Percentiles rank a stretch among this genome's conserved stretches.
Evolutionary conservation across 495 filamentous ascomycete genomes (phyloP).

Genomic region (Aspergillus incahuasiensis): DNA sequence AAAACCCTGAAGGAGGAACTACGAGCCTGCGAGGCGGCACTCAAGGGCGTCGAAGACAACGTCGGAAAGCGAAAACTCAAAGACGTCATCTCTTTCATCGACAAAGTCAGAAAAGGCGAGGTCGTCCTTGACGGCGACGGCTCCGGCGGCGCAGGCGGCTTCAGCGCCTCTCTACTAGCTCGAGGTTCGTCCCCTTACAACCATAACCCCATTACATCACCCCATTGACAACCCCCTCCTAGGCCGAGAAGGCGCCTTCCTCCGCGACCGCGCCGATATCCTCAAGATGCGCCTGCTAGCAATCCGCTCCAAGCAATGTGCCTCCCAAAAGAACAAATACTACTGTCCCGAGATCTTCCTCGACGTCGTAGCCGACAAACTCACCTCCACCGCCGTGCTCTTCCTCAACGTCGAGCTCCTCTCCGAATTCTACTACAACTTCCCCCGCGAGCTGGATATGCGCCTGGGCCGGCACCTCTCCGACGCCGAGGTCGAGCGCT

Average conservation of each 20-base stretch:
- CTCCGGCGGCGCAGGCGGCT: conserved; percentile 81
- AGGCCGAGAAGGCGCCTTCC: conserved; percentile 91
- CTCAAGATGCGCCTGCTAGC: conserved; percentile 86
- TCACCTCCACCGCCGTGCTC: conserved; percentile 88
- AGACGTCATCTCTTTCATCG: conserved; percentile 89
- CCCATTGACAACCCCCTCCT: background rate
- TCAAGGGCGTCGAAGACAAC: conserved; percentile 65
- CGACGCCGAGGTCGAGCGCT: conserved; percentile 74
- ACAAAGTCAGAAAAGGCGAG: conserved; percentile 79
- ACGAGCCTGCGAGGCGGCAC: conserved; percentile 70
- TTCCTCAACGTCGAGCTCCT: conserved; percentile 98
- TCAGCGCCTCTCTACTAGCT: conserved; percentile 73
- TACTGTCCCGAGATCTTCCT: conserved; percentile 96
- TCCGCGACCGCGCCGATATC: conserved; percentile 82
- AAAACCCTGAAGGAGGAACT: conserved; percentile 79
- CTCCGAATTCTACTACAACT: conserved; percentile 95
- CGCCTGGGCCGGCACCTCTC: conserved; percentile 80
- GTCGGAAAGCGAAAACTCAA: conserved; percentile 77
- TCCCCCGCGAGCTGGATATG: conserved; percentile 86
- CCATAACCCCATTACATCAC: conserved; percentile 6
- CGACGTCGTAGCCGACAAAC: conserved; percentile 91
- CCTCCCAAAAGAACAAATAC: conserved; percentile 80
- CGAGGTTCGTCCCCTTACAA: conserved; percentile 54
- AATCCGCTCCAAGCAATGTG: conserved; percentile 82
- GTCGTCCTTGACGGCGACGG: conserved; percentile 78